Conservation (phyloP, 2,329 filamentous ascomycete genomes). For the Apiospora arundinis region DNA sequence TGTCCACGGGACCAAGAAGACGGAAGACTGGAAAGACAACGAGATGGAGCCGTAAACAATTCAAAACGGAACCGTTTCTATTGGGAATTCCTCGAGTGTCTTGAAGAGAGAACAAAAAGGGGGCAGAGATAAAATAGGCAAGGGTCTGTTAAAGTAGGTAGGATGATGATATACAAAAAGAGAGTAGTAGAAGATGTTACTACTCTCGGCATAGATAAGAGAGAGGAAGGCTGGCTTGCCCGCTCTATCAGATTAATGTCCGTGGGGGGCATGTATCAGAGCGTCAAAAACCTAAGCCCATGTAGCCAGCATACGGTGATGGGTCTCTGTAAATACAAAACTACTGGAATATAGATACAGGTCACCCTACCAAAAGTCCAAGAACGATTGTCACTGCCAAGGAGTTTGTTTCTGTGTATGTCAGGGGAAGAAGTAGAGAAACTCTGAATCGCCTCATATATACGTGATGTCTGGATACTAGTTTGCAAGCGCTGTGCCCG, state of each 20-base stretch:
- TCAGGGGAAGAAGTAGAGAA: not conserved
- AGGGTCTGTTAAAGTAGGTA: not conserved
- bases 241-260: not conserved
- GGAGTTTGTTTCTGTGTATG: not conserved
- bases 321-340: conserved; percentile 5
- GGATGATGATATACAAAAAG: not conserved
- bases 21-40: conserved; percentile 67
- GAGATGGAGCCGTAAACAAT: conserved; percentile 67
- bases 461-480: not conserved
- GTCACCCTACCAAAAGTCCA: not conserved
- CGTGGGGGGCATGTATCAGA: not conserved
- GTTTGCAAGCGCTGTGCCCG: not conserved
- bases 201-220: not conserved
- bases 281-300: not conserved
- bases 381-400: too few relatives aligned
- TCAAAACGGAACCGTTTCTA: not conserved
- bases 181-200: not conserved
- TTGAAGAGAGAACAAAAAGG: not conserved
- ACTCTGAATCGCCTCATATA: not conserved
- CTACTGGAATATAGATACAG: conserved; percentile 9
- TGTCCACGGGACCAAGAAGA: conserved; percentile 47
- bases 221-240: not conserved
- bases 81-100: not conserved
- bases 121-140: not conserved
- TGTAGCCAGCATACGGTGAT: not conserved